Base-by-base conservation (phyloP, 305 asterid species). In the Solanum hybrid region DNA sequence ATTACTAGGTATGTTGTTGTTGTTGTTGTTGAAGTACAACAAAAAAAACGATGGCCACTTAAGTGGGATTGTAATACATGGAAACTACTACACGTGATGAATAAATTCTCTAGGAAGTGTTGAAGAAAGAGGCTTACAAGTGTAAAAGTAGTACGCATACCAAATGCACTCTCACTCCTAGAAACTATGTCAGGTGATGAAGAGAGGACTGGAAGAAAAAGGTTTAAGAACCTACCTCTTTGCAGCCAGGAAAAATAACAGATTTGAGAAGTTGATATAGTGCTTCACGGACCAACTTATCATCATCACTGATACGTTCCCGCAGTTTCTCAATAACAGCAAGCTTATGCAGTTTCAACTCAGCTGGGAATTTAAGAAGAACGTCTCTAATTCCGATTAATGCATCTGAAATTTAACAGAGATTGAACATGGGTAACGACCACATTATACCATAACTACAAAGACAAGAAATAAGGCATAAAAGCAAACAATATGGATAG, bases 291-390 rank as follows among this genome's bases (percentile, higher is more conserved):
- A 97, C 99, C 87, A 93, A 86, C 90, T 95, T 96, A 92, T 97
- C 98, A 87, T 94, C 98, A 92, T 97, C 99, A 89, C 96, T 94
- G 84, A 97, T 96, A 61, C 99, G 98, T 88, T 96, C 98, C 80
- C 99, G 98, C 87, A 97, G 95, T 91, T 96, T 97, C 91, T 97
- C 99, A 73, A 97, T 90, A 88, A 96, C 95, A 90, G 98, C 97
- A 88, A 97, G 95, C 91, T 95, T 97, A 93, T 97, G 98, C 90
- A 94, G 92, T 97, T 94, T 96, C 95, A 97, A 89, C 93, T 97
- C 99, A 90, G 86, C 91, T 73, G 98, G 99, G 91, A 96, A 91
- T 69, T 93, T 95, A 89, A 91, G 92, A 93, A 97, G 92, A 92
- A 97, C 89, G 87, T 96, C 98, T 93, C 92, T 95, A 73, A 97